Conservation (phyloP, 2,329 filamentous ascomycete genomes). For the Berkeleyomyces basicola region DNA sequence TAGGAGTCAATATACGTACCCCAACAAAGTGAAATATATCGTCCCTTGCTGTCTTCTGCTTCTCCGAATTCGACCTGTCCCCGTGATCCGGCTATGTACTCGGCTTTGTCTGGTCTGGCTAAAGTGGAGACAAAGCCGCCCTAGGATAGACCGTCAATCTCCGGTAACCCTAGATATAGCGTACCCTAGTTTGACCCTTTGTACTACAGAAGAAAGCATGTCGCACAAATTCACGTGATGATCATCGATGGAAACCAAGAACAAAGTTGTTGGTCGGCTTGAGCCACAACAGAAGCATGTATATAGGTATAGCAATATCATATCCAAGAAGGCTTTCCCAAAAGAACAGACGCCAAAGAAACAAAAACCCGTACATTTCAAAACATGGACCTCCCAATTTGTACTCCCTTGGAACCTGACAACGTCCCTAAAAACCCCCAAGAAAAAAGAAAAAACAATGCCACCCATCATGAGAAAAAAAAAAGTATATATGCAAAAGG, state of each 20-base stretch:
- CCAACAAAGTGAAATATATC: too few relatives aligned
- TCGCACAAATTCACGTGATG: neutral
- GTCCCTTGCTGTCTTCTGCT: too few relatives aligned
- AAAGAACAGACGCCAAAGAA: neutral
- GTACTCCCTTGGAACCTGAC: neutral
- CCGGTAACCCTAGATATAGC: neutral
- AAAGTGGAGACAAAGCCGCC: neutral
- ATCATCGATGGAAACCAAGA: neutral
- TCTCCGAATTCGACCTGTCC: too few relatives aligned
- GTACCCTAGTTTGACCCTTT: neutral
- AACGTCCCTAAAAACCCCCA: neutral
- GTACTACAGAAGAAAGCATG: neutral
- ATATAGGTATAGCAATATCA: neutral
- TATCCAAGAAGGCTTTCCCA: neutral
- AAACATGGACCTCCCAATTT: neutral
- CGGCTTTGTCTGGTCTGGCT: neutral
- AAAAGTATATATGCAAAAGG: neutral
- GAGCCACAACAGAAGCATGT: neutral
- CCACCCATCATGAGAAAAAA: constrained; percentile 6
- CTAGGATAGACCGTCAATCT: neutral
- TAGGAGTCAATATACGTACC: too few relatives aligned
- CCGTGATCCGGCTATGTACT: too few relatives aligned
- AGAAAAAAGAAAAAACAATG: neutral
- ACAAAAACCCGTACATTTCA: neutral
- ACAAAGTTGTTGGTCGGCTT: neutral